These are phyloP conservation scores for Oxyria digyna DNA, from an alignment of 148 eudicot genomes.

Conservation along the genomic window DNA sequence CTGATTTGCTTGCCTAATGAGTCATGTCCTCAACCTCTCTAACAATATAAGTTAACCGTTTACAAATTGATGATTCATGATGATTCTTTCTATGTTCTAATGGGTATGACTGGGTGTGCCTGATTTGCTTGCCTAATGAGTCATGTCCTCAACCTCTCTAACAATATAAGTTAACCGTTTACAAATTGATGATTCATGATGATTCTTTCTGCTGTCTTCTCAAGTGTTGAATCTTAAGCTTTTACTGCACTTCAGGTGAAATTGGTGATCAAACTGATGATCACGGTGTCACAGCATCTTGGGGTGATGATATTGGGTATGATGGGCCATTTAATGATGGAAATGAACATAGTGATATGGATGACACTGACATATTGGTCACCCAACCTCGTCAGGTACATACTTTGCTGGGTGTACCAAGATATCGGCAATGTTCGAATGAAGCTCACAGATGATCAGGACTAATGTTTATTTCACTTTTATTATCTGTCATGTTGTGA, in stretches of 20 bases:
- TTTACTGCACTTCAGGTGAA: slow-evolving; percentile 1
- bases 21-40: not conserved
- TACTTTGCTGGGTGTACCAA: not conserved
- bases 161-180: no score
- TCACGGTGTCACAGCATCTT: slow-evolving; percentile 34
- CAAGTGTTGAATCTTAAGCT: not conserved
- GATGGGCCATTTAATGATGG: slow-evolving; percentile 57
- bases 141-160: not conserved
- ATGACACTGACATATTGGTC: slow-evolving; percentile 54
- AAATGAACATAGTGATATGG: slow-evolving; percentile 56
- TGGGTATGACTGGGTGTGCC: not conserved
- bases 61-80: not conserved
- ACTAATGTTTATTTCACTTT: not conserved
- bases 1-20: slow-evolving; percentile 5
- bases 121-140: slow-evolving; percentile 4
- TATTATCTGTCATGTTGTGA: not conserved
- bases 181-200: not conserved
- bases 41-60: no score
- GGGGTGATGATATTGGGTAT: slow-evolving; percentile 59
- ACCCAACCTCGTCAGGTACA: slow-evolving; percentile 95
- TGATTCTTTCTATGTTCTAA: not conserved
- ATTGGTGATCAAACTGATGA: slow-evolving; percentile 21
- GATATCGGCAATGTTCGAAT: not conserved
- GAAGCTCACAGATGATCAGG: not conserved
- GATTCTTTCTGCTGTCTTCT: not conserved